Base-by-base conservation (phyloP, 768 basidiomycete species). In the Trametes cinnabarina region DNA sequence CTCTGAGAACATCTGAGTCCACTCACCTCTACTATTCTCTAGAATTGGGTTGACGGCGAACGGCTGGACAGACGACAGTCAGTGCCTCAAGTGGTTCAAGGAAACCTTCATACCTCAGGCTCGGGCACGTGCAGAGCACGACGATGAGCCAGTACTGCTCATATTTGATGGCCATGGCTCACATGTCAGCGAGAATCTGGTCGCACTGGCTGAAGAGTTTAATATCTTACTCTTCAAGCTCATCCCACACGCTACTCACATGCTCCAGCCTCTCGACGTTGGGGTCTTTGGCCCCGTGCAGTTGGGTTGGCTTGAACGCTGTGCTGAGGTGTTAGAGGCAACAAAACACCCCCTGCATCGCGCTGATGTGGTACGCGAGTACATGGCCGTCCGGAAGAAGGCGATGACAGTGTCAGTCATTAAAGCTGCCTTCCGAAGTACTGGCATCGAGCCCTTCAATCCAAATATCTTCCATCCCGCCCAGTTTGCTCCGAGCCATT, bases 131-230 rank as follows among this genome's bases (percentile, higher is more conserved):
- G 69, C 71, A 19, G 66, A 63, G 3, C 6, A 3, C 22, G 41
- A 6, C 3, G 19, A 3, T 43, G 41, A 43, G 20, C 41, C 41
- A 12, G 74, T 79, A 37, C 47, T 79, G 0, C 73, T 81, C 19
- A 72, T 77, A 23, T 71, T 68, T 28, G 73, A 80, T 68, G 77
- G 79, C 0, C 79, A 81, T 66, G 71, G 69, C 26, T 80, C 77
- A 0, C 79, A 81, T 62, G 60, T 58, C 20, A 67, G 65, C 1
- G 28, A 58, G 1, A 22, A 58, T 3, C 65, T 77, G 41, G 50
- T 62, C 8, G 53, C 69, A 15, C 43, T 71, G 15, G 76, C 72
- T 1, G 19, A 52, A 8, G 39, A 65, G 44, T 39, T 73, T 47
- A 60, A 67, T 17, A 69, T 76, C 40, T 51, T 70, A 2, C 41